phyloP scores from a whole-genome alignment of 2,329 filamentous ascomycete species.

The Ascomycota sp. region DNA sequence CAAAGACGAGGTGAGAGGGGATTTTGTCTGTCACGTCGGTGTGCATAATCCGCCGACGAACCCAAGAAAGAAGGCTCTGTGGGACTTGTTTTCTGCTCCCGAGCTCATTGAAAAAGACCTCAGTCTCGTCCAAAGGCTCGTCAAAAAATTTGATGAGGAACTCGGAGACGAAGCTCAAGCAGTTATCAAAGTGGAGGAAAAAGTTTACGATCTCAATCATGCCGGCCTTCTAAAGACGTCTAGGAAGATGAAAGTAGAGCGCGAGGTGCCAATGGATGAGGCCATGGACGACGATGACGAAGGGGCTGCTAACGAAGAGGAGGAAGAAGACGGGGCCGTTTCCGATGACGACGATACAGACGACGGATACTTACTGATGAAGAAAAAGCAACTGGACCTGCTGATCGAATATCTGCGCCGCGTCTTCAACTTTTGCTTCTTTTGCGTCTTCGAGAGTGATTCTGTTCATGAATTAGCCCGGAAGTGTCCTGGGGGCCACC shows the following conservation, averaged over 20 bases:
- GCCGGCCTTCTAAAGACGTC: constrained; percentile 55
- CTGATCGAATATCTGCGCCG: constrained; percentile 90
- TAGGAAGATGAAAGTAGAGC: constrained; percentile 42
- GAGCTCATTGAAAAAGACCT: constrained; percentile 87
- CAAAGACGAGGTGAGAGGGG: constrained; percentile 77
- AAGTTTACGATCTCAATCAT: constrained; percentile 60
- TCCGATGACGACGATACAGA: constrained; percentile 73
- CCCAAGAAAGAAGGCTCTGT: constrained; percentile 82
- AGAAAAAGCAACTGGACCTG: constrained; percentile 94
- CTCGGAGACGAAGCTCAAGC: constrained; percentile 61
- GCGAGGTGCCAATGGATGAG: constrained; percentile 38
- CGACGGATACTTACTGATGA: constrained; percentile 69
- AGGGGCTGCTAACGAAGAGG: constrained; percentile 56
- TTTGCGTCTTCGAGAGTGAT: constrained; percentile 96
- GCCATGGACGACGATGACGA: constrained; percentile 44
- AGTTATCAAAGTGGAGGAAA: constrained; percentile 62
- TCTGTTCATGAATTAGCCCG: constrained; percentile 88
- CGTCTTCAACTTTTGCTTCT: constrained; percentile 98
- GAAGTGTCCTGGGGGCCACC: constrained; percentile 93
- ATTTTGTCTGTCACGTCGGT: constrained; percentile 94
- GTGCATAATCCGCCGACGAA: constrained; percentile 78
- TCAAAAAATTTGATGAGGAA: constrained; percentile 69
- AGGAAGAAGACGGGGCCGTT: constrained; percentile 64
- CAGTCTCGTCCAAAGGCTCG: constrained; percentile 59
- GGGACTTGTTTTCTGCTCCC: constrained; percentile 89